A percentile compares a stretch with the other conserved stretches of the same genome.
Conservation (phyloP, 2,329 filamentous ascomycete genomes). For the Clathrospora elynae region DNA sequence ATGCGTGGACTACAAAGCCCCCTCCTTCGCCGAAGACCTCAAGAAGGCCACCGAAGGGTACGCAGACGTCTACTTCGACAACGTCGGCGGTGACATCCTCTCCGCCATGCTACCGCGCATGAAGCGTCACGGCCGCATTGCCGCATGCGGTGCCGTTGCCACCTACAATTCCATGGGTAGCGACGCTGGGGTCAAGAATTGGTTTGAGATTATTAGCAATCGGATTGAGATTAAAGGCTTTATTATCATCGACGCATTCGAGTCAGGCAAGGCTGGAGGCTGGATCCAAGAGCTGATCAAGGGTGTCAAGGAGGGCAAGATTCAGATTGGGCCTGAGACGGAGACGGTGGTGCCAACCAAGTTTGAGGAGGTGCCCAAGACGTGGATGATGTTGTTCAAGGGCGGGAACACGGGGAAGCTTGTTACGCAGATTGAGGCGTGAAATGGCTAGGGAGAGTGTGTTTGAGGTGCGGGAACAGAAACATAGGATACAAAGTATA, state of each 20-base stretch:
- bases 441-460: too few species aligned
- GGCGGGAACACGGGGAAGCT: conserved; percentile 57
- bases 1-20: conserved; percentile 61
- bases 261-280: conserved; percentile 32
- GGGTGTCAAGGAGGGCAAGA: conserved; percentile 52
- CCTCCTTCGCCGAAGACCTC: conserved; percentile 55
- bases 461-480: too few species aligned
- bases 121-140: conserved; percentile 50
- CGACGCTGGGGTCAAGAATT: conserved; percentile 48
- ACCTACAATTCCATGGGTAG: conserved; percentile 50
- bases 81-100: conserved; percentile 57
- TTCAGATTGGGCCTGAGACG: conserved; percentile 51
- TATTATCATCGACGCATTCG: conserved; percentile 51
- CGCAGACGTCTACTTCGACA: conserved; percentile 60
- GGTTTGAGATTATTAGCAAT: conserved; percentile 52
- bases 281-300: conserved; percentile 33
- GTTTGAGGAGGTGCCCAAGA: conserved; percentile 58
- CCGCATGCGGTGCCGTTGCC: conserved; percentile 52
- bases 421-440: conserved; percentile 45
- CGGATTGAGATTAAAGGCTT: conserved; percentile 53
- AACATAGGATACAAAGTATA: too few species aligned
- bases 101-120: conserved; percentile 54
- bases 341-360: conserved; percentile 55
- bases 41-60: conserved; percentile 55
- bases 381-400: conserved; percentile 56